These are phyloP conservation scores for Penicillium canariense DNA, from an alignment of 495 filamentous ascomycete genomes.

Conservation along the genomic window DNA sequence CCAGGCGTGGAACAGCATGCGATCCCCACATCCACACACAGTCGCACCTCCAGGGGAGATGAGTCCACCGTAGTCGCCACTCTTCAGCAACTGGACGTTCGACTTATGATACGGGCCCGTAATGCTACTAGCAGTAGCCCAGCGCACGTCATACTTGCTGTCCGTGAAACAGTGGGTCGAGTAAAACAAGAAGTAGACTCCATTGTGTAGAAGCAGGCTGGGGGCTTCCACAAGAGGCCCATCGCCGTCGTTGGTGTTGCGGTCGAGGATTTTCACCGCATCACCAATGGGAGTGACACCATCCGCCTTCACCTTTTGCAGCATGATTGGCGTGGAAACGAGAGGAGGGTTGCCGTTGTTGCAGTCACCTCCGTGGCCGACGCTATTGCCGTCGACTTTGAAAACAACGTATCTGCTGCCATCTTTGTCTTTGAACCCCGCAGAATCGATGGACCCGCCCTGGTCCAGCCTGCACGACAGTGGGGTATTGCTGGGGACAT, in stretches of 20 bases:
- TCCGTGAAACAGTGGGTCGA: constrained; percentile 56
- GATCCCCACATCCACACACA: constrained; percentile 40
- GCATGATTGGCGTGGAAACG: constrained; percentile 56
- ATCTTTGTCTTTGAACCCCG: constrained; percentile 51
- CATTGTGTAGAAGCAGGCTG: constrained; percentile 42
- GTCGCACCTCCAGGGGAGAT: constrained; percentile 55
- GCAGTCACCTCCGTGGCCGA: constrained; percentile 57
- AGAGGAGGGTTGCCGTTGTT: constrained; percentile 50
- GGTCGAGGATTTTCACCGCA: constrained; percentile 53
- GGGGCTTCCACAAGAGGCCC: constrained; percentile 65
- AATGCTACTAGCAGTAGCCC: constrained; percentile 47
- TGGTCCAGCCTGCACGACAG: constrained; percentile 49
- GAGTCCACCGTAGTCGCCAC: constrained; percentile 36
- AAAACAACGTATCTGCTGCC: constrained; percentile 57
- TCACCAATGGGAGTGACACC: constrained; percentile 52
- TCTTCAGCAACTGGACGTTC: constrained; percentile 34
- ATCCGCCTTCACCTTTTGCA: constrained; percentile 53
- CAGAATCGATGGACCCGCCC: constrained; percentile 60
- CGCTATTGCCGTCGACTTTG: constrained; percentile 62
- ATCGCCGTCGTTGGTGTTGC: constrained; percentile 44
- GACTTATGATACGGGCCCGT: constrained; percentile 47
- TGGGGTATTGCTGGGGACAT: constrained; percentile 41
- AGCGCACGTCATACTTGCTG: constrained; percentile 53
- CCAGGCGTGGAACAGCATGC: constrained; percentile 52
- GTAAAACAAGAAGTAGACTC: constrained; percentile 60